Conservation (phyloP, 2,329 filamentous ascomycete species). For the Claviceps fusiformis region DNA sequence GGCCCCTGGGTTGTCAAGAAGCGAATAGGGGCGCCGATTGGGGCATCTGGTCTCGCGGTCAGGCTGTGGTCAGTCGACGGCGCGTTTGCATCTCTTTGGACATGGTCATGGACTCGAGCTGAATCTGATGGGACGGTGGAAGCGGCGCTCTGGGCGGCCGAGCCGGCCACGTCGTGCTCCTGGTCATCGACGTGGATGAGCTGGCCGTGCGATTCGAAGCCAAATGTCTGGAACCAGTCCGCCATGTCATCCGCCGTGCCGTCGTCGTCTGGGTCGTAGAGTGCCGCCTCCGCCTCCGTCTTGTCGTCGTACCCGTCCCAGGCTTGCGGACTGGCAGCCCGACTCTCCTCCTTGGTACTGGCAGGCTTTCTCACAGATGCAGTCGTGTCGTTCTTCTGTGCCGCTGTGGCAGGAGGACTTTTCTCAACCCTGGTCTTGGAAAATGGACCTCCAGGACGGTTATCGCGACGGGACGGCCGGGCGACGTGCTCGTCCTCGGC, state of each 20-base stretch:
- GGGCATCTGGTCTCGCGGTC: neutral
- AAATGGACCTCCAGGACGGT: neutral
- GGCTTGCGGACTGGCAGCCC: neutral
- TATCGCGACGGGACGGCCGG: neutral
- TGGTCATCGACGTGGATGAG: constrained; percentile 18
- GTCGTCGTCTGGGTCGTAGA: constrained; percentile 25
- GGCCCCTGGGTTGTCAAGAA: constrained; percentile 19
- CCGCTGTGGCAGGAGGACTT: neutral
- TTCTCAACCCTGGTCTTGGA: neutral
- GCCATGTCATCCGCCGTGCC: constrained; percentile 33
- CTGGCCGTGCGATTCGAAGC: constrained; percentile 29
- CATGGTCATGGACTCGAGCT: constrained; percentile 7
- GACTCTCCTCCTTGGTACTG: too few species aligned
- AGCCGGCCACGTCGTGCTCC: too few species aligned
- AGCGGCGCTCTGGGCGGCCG: constrained; percentile 8
- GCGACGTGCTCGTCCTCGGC: neutral
- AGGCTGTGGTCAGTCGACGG: too few species aligned
- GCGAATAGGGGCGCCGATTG: constrained; percentile 15
- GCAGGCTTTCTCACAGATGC: too few species aligned
- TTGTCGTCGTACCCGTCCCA: neutral
- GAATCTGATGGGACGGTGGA: too few species aligned
- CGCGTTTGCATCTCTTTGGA: neutral
- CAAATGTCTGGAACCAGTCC: constrained; percentile 38
- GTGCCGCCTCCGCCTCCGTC: neutral
- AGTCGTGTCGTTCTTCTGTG: too few species aligned